These are phyloP conservation scores for Trametes cingulata DNA, from an alignment of 768 basidiomycete species.

Conservation along the genomic window DNA sequence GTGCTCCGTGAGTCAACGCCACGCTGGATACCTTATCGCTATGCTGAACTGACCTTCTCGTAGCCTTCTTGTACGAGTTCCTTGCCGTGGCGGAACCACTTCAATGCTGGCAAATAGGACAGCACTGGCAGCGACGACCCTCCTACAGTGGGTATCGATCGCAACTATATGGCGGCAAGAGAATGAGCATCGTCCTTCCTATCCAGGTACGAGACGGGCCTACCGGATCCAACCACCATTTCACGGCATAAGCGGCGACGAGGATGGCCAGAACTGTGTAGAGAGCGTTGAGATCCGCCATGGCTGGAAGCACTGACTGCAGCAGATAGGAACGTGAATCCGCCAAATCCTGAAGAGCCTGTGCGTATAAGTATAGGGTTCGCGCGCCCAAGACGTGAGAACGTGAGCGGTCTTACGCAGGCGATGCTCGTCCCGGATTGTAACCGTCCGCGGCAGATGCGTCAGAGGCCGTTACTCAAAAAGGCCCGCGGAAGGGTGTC, in stretches of 20 bases:
- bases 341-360: too few species aligned
- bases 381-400: too few species aligned
- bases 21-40: too few species aligned
- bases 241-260: not conserved
- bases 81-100: conserved; percentile 16
- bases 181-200: not conserved
- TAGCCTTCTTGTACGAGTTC: conserved; percentile 36
- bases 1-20: not conserved
- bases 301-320: too few species aligned
- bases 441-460: too few species aligned
- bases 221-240: conserved; percentile 10
- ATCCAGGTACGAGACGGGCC: not conserved
- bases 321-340: too few species aligned
- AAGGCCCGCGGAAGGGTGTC: too few species aligned
- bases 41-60: conserved; percentile 25
- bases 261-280: not conserved
- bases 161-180: conserved; percentile 20
- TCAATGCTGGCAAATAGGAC: conserved; percentile 30
- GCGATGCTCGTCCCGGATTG: too few species aligned
- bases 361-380: too few species aligned
- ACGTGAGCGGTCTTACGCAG: too few species aligned
- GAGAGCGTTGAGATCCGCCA: not conserved
- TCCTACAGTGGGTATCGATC: conserved; percentile 34
- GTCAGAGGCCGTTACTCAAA: too few species aligned
- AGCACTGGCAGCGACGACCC: conserved; percentile 25